Evolutionary conservation across 305 asterid species (phyloP).

Genomic region (Fraxinus sp.): DNA sequence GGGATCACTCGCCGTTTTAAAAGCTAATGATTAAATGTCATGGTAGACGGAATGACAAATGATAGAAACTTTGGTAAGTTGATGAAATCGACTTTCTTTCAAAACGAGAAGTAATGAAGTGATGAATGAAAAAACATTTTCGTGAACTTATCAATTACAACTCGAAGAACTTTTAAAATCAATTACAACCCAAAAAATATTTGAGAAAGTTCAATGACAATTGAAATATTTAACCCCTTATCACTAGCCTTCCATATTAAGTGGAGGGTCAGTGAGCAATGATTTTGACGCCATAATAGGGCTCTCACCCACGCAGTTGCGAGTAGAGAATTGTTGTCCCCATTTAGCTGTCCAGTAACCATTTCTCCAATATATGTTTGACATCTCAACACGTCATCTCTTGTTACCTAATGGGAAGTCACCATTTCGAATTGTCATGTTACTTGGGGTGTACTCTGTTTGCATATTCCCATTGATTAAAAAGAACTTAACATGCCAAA

Average conservation of each 20-base stretch:
- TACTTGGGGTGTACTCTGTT: not conserved
- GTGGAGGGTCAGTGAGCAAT: not conserved
- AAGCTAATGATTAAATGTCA: not conserved
- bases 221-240: not conserved
- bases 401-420: not conserved
- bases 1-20: not conserved
- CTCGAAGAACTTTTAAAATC: not conserved
- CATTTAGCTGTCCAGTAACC: not conserved
- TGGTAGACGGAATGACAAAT: not conserved
- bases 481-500: not conserved
- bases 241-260: not conserved
- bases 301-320: not conserved
- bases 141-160: not conserved
- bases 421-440: not conserved
- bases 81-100: not conserved
- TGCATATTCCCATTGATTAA: not conserved
- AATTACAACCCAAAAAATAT: not conserved
- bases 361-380: not conserved
- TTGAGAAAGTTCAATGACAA: not conserved
- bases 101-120: not conserved
- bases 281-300: not conserved
- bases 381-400: not conserved
- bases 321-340: not conserved
- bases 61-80: not conserved
- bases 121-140: not conserved